Evolutionary conservation across 2,329 filamentous ascomycete species (phyloP), one percentile per base, ranked within the genome.

Genomic region (Aspergillus bombycis): DNA sequence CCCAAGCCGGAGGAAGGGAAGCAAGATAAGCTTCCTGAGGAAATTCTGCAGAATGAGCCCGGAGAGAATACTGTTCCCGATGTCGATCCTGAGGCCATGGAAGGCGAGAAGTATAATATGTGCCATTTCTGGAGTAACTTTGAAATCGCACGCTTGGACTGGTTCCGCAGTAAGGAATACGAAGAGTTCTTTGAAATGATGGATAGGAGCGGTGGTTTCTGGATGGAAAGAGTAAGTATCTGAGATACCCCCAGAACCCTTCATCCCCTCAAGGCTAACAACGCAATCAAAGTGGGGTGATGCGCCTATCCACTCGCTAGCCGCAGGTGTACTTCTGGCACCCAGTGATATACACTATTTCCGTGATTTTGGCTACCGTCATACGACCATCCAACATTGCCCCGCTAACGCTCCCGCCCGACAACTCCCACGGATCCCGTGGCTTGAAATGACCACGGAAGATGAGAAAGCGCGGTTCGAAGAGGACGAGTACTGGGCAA

Each of bases 111-210:
- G 72, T 99, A 99, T 85, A 99, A 99, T 82, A 99, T 99, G 95
- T 99, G 95, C 78, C 95, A 99, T 83, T 99, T 97, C 84, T 99
- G 95, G 95, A 97, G 93, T 78, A 99, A 99, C 79, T 99, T 99
- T 71, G 95, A 99, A 80, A 99, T 99, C 81, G 95, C 95, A 16
- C 89, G 89, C 64, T 86, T 99, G 65, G 91, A 92, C 81, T 99
- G 93, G 88, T 98, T 98, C 86, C 89, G 95, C 71, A 97, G 94
- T 83, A 94, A 97, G 81, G 91, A 93, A 75, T 99, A 99, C 77
- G 91, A 96, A 72, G 95, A 97, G 69, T 99, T 99, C 79, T 99
- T 99, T 79, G 85, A 97, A 74, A 96, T 96, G 91, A 97, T 99
- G 94, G 95, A 99, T 77, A 89, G 90, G 67, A 97, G 94, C 76